Base-by-base conservation (phyloP, 83 land plant genomes). In the Diphasiastrum complanatum region DNA sequence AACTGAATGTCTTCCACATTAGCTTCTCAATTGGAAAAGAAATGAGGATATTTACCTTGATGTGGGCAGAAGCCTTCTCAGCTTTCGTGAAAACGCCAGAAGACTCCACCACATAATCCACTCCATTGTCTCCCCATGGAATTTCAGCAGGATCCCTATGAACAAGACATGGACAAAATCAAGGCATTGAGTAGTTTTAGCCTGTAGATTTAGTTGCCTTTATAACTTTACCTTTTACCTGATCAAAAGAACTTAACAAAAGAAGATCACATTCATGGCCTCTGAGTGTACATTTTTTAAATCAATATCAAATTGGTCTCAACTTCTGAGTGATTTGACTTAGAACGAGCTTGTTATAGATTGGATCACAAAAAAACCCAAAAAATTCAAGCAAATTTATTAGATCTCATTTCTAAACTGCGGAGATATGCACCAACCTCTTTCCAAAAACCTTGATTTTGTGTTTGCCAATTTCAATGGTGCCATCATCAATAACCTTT, bases 141-240 rank as follows among this genome's bases (percentile, higher is more conserved):
- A 92, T 87, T 23, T 92, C 98, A 5, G 87, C 77, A 28, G 98
- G 98, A 67, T 87, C 85, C 73, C 95, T 92, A n/a, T n/a, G n/a
- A n/a, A n/a, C n/a, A n/a, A n/a, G n/a, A n/a, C n/a, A n/a, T n/a
- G n/a, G n/a, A n/a, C n/a, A n/a, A n/a, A n/a, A n/a, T n/a, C n/a
- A n/a, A n/a, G n/a, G n/a, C n/a, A n/a, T n/a, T n/a, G n/a, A n/a
- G n/a, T n/a, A n/a, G n/a, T n/a, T n/a, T n/a, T n/a, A n/a, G n/a
- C n/a, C n/a, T n/a, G n/a, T n/a, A n/a, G n/a, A n/a, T n/a, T n/a
- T n/a, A n/a, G n/a, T n/a, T n/a, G n/a, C n/a, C n/a, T n/a, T n/a
- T n/a, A n/a, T n/a, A n/a, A n/a, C n/a, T n/a, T n/a, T n/a, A n/a
- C n/a, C n/a, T n/a, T n/a, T n/a, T n/a, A n/a, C n/a, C n/a, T n/a